Evolutionary conservation across 192 early-diverging fungal species (phyloP).

Genomic region (Coemansia sp.): DNA sequence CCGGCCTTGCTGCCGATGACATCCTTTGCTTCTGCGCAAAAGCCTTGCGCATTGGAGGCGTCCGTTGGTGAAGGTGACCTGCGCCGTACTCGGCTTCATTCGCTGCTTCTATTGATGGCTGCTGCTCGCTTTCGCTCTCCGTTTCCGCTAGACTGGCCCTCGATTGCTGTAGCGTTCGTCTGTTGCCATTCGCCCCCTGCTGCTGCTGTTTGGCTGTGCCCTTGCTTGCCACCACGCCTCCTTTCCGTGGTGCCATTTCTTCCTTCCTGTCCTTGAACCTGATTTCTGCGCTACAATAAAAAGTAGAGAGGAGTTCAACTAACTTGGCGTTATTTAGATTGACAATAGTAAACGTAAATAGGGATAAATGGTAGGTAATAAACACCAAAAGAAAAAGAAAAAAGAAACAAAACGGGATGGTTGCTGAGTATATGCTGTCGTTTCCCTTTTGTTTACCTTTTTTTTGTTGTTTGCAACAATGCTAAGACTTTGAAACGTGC

Average conservation of each 20-base stretch:
- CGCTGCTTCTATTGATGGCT: neutral
- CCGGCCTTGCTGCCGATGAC: constrained; percentile 10
- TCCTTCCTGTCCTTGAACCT: neutral
- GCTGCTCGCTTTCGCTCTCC: neutral
- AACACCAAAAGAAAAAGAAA: neutral
- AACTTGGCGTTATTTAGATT: neutral
- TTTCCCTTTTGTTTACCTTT: neutral
- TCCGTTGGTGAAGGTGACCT: neutral
- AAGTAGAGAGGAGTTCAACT: neutral
- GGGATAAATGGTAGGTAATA: neutral
- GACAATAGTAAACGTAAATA: neutral
- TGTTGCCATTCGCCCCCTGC: neutral
- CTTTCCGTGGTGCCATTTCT: constrained; percentile 6
- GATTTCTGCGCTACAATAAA: neutral
- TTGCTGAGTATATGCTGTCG: too few relatives aligned
- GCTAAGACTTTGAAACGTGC: too few relatives aligned
- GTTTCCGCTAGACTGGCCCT: neutral
- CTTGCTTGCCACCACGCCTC: neutral
- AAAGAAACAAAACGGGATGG: neutral
- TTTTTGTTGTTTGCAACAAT: neutral
- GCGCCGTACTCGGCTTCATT: neutral
- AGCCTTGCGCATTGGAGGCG: neutral
- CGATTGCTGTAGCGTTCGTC: neutral
- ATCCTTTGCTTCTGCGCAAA: neutral
- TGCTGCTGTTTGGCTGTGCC: neutral